phyloP scores from a whole-genome alignment of 129 eudicot genomes.

The Flaveria linearis region DNA sequence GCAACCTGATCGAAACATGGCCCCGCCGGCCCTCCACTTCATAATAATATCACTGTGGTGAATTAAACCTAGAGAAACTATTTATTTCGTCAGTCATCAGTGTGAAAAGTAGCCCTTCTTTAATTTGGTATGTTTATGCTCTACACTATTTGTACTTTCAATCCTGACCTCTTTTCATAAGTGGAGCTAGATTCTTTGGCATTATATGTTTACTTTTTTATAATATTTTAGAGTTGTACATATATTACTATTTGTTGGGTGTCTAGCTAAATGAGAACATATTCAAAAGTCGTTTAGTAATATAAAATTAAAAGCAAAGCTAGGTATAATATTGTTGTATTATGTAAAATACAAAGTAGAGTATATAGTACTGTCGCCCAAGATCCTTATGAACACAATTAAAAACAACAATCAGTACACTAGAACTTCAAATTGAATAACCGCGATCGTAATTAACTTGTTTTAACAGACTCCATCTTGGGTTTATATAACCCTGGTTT shows the following conservation, averaged over 20 bases:
- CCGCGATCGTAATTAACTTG: no score
- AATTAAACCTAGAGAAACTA: slow-evolving; percentile 13
- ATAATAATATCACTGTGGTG: slow-evolving; percentile 1
- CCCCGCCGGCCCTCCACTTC: not conserved
- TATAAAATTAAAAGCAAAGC: no score
- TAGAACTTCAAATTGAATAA: no score
- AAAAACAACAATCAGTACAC: no score
- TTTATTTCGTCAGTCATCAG: not conserved
- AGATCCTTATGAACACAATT: no score
- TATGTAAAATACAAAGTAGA: no score
- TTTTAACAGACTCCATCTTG: no score
- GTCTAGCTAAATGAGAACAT: not conserved
- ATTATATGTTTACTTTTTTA: not conserved
- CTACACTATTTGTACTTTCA: slow-evolving; percentile 28
- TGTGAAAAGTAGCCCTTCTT: slow-evolving; percentile 1
- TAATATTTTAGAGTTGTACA: not conserved
- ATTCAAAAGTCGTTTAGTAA: not conserved
- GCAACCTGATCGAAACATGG: slow-evolving; percentile 14
- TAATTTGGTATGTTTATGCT: slow-evolving; percentile 16
- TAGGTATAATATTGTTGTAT: no score
- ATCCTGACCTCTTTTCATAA: not conserved
- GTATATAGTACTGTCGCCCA: no score
- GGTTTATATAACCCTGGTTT: no score
- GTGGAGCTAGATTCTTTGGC: not conserved
- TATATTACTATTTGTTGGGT: not conserved